Base-by-base conservation (phyloP, 441 rosid genomes). In the Populus hybrid region DNA sequence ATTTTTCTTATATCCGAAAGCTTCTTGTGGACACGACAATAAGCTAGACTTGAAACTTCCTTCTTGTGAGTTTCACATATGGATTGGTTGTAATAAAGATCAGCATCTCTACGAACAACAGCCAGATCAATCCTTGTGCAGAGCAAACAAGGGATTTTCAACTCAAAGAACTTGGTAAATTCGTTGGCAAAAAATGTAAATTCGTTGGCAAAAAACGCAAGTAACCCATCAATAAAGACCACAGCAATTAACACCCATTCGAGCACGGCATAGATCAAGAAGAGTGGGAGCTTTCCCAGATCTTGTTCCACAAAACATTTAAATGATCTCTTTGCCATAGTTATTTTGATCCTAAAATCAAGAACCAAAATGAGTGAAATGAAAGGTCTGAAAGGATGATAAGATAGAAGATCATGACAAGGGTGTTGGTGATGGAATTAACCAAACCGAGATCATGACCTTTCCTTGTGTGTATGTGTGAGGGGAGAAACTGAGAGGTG, bases 101-200 rank as follows among this genome's bases (percentile, higher is more conserved):
- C 90, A 10, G 91, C 82, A 68, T 82, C 80, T 75, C 87, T 87
- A 2, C 35, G 82, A 53, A 89, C 90, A 24, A 97, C 82, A 72
- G 87, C 87, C 71, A 93, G 97, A 82, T 97, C 98, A 16, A 97
- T 87, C 82, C 98, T 86, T 12, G 99, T 94, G 76, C 99, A 94
- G 23, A 94, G 86, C 85, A 97, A 88, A 84, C 99, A 94, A 7
- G 99, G 99, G 76, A 86, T 74, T 79, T 74, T 82, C 84, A 94
- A 87, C 72, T 93, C 95, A 59, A 93, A 94, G 84, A 92, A 87
- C 81, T 78, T 89, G 72, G 98, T 90, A 28, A 87, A 85, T 85
- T 88, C 94, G 69, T 90, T 90, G 67, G 97, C 86, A 6, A 83
- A 71, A 40, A 9, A 40, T 10, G 98, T 90, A 31, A 87, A 85